Evolutionary conservation across 345 rosid species (phyloP).

Genomic region (Populus alba): DNA sequence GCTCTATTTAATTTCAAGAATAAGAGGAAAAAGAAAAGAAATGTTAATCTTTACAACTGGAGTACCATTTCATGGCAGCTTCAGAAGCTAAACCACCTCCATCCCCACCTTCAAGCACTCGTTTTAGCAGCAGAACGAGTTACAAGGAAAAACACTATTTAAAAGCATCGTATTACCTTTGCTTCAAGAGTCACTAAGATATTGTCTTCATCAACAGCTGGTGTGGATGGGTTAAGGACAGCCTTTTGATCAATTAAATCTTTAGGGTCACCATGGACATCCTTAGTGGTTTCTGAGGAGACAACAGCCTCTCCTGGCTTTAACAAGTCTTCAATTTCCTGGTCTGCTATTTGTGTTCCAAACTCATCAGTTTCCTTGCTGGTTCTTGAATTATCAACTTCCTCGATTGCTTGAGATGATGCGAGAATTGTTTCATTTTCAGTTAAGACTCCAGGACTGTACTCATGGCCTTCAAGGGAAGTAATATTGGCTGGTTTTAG

Average conservation of each 20-base stretch:
- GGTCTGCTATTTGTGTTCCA: background rate
- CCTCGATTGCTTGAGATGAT: background rate
- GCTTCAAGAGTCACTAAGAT: slow-evolving; percentile 8
- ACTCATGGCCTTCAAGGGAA: background rate
- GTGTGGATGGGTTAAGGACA: slow-evolving; percentile 13
- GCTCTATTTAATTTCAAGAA: background rate
- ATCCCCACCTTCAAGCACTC: background rate
- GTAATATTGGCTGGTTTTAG: background rate
- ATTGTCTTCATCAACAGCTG: slow-evolving; percentile 2
- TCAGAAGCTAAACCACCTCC: background rate
- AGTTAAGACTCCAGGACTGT: background rate
- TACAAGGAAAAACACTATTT: background rate
- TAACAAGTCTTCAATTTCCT: background rate
- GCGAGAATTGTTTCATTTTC: slow-evolving; percentile 8
- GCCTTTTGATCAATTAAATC: slow-evolving; percentile 11
- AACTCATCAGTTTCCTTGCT: background rate
- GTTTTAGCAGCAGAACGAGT: background rate
- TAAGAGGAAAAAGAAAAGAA: background rate
- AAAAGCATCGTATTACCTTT: slow-evolving; percentile 26
- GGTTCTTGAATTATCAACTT: background rate
- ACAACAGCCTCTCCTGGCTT: background rate
- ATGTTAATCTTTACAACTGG: background rate
- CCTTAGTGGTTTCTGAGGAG: background rate
- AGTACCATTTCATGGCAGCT: background rate
- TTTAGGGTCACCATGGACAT: slow-evolving; percentile 13